Conservation (phyloP, 2,329 filamentous ascomycete species). For the Escovopsis weberi region DNA sequence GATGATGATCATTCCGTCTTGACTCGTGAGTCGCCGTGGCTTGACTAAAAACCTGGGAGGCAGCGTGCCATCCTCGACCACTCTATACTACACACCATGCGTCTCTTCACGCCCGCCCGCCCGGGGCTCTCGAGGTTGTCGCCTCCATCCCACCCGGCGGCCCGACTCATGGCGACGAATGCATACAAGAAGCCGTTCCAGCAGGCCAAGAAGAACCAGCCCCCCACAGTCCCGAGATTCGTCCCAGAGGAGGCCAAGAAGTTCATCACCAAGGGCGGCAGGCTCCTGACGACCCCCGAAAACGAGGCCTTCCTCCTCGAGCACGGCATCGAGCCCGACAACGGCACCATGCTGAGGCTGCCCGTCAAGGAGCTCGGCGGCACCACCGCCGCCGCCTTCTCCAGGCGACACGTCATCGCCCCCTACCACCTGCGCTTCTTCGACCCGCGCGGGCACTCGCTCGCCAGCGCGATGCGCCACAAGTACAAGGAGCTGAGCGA, state of each 20-base stretch:
- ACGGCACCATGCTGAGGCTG: constrained; percentile 8
- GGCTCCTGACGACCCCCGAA: constrained; percentile 16
- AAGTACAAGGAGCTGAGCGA: constrained; percentile 14
- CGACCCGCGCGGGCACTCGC: constrained; percentile 18
- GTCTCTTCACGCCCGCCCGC: no score
- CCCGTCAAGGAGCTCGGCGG: constrained; percentile 8
- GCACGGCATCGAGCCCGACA: constrained; percentile 12
- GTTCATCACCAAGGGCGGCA: constrained; percentile 11
- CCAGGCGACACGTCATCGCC: constrained; percentile 17
- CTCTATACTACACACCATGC: no score
- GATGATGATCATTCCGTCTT: no score
- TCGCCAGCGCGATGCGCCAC: constrained; percentile 12
- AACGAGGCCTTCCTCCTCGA: constrained; percentile 14
- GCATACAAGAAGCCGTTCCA: no score
- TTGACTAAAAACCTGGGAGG: no score
- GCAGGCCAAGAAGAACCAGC: no score
- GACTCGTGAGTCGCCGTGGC: no score
- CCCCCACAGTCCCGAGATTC: constrained; percentile 4
- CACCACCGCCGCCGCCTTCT: constrained; percentile 13
- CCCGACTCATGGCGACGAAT: no score
- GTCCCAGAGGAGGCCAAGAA: constrained; percentile 10
- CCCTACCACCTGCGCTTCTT: constrained; percentile 20
- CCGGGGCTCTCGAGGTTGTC: no score
- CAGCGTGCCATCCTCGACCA: no score
- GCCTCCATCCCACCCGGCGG: no score